Base-by-base conservation (phyloP, 2,329 filamentous ascomycete genomes). In the Hymenoscyphus scutula region DNA sequence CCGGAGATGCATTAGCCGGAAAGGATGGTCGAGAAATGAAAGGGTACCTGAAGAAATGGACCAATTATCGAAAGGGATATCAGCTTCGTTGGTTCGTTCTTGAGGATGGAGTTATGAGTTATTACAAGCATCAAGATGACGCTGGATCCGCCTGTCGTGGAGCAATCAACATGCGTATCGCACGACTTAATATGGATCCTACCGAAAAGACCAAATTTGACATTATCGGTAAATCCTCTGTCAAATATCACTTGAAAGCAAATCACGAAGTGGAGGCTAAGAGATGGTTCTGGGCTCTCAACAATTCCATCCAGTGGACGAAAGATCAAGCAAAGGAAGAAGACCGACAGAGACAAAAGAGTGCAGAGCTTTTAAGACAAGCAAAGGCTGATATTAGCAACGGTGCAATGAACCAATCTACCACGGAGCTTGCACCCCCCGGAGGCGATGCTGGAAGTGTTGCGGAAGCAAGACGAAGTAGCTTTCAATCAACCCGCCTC, bases 51-150 rank as follows among this genome's bases (percentile, higher is more conserved):
- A 98, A 97, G 79, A 99, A 99, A 76, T 99, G 95, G 95, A 99
- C 95, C 56, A 99, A 99, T 75, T 99, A 99, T 75, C 93, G 94
- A 25, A 93, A 91, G 74, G 95, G 95, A 8, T 99, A 97, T 79
- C 97, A 99, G 78, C 77, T 99, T 67, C 84, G 95, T 64, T 99
- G 94, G 93, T 99, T 99, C 74, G 95, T 98, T 15, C 84, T 99
- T 8, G 95, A 99, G 74, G 95, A 99, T 74, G 95, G 95, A 13
- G 94, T 99, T 13, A 77, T 99, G 68, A 98, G 95, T 77, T 99
- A 99, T 79, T 99, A 98, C 80, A 99, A 99, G 78, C 92, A 98
- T 75, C 95, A 99, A 78, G 95, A 99, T 74, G 95, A 99, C 75
- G 91, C 92, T 34, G 95, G 93, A 27, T 96, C 92, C 59, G 95